Evolutionary conservation across 768 basidiomycete genomes (phyloP).

Genomic region (Serendipita indica): DNA sequence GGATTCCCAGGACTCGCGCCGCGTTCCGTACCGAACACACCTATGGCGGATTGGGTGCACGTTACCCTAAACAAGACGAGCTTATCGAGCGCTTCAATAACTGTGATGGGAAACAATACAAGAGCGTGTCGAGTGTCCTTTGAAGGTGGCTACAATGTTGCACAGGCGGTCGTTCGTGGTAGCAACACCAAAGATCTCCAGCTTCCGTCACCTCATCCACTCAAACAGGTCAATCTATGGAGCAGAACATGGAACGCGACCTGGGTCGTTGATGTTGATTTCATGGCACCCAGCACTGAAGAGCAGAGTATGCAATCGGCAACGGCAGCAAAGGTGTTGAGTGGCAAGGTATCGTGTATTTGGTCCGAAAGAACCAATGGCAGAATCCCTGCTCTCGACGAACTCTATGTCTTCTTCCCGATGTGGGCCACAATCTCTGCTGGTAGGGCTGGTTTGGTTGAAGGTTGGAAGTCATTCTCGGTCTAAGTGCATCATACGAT

Average conservation of each 20-base stretch:
- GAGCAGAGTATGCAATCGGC: not conserved
- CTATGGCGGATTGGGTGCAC: not conserved
- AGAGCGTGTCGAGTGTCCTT: not conserved
- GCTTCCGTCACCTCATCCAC: not conserved
- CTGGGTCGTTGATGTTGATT: not conserved
- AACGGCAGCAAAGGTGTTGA: not conserved
- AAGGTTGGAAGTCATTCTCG: conserved; percentile 1
- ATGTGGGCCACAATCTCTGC: not conserved
- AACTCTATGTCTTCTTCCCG: conserved; percentile 1
- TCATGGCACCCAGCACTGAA: not conserved
- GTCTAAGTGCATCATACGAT: not conserved
- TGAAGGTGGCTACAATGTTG: conserved; percentile 3
- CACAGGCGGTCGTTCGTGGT: not conserved
- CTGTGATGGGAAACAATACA: not conserved
- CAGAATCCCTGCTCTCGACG: not conserved
- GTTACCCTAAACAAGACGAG: not conserved
- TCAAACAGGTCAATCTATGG: not conserved
- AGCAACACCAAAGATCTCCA: not conserved
- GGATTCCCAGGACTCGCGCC: not conserved
- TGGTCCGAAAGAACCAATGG: conserved; percentile 3
- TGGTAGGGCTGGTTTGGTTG: not conserved
- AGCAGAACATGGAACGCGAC: not conserved
- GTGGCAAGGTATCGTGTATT: conserved; percentile 3
- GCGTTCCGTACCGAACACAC: not conserved
- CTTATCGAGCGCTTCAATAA: not conserved